Evolutionary conservation across 176 grass and related monocot species (phyloP).

Genomic region (Neostapfia colusana): DNA sequence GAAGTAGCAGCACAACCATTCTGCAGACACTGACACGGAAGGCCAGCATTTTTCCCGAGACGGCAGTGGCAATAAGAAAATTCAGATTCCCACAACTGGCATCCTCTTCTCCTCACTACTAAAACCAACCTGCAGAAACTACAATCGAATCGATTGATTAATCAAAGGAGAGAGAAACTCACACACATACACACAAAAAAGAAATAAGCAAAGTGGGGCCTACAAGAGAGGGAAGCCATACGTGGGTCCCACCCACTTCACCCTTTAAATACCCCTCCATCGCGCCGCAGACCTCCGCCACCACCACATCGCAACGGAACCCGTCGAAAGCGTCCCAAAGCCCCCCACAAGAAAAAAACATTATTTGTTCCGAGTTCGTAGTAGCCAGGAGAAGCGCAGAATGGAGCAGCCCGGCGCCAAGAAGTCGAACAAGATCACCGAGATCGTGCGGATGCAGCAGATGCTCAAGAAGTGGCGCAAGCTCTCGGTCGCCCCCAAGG

Average conservation of each 20-base stretch:
- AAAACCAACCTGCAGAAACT: slow-evolving; percentile 1
- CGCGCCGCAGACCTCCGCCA: slow-evolving; percentile 31
- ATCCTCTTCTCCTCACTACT: neutral
- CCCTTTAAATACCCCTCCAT: slow-evolving; percentile 44
- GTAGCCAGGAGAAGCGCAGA: neutral
- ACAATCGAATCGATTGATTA: neutral
- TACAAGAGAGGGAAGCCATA: neutral
- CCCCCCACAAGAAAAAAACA: neutral
- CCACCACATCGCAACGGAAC: slow-evolving; percentile 15
- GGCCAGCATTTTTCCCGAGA: slow-evolving; percentile 21
- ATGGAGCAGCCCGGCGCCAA: slow-evolving; percentile 54
- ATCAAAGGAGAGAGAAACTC: neutral
- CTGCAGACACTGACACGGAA: neutral
- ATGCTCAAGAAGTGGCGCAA: slow-evolving; percentile 99
- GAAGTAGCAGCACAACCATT: neutral
- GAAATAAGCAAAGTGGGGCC: neutral
- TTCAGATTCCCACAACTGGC: slow-evolving; percentile 27
- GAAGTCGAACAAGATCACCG: slow-evolving; percentile 93
- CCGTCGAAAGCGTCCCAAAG: slow-evolving; percentile 12
- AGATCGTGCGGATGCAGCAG: slow-evolving; percentile 85
- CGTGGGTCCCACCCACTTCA: neutral
- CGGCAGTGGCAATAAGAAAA: neutral
- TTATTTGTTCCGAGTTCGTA: neutral
- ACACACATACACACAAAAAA: neutral
- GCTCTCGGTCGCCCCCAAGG: slow-evolving; percentile 64